A percentile compares a stretch with the other conserved stretches of the same genome.
phyloP scores from a whole-genome alignment of 768 basidiomycete genomes.

The Floccularia luteovirens region DNA sequence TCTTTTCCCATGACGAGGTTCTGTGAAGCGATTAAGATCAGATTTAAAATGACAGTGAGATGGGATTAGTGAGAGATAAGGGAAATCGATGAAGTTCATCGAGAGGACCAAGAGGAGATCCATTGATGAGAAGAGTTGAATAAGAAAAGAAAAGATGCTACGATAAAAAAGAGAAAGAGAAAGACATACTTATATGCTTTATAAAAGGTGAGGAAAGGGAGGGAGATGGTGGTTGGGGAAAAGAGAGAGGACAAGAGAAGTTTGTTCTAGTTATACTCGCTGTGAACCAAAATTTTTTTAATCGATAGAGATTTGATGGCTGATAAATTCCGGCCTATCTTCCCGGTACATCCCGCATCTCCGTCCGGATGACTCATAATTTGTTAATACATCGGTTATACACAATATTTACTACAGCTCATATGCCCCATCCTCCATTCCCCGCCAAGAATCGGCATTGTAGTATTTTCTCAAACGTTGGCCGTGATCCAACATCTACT shows the following conservation, averaged over 20 bases:
- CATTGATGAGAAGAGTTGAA: conserved; percentile 2
- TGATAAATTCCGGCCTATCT: conserved; percentile 38
- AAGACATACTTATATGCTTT: conserved; percentile 26
- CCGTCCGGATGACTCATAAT: conserved; percentile 12
- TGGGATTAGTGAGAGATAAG: conserved; percentile 12
- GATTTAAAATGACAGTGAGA: conserved; percentile 19
- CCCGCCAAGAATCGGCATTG: conserved; percentile 79
- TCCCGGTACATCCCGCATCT: conserved; percentile 36
- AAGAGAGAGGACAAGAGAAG: conserved; percentile 29
- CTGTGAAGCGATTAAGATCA: conserved; percentile 30
- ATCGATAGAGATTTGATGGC: conserved; percentile 47
- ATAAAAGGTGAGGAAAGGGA: conserved; percentile 19
- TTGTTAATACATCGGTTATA: not conserved
- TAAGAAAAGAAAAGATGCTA: not conserved
- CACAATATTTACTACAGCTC: not conserved
- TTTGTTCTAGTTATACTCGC: conserved; percentile 59
- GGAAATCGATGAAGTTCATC: conserved; percentile 19
- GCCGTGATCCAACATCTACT: conserved; percentile 70
- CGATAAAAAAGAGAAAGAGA: conserved; percentile 7
- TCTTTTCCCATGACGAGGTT: conserved; percentile 90
- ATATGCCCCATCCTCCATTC: conserved; percentile 60
- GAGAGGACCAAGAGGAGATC: conserved; percentile 4
- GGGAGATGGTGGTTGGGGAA: conserved; percentile 44
- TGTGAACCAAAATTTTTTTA: conserved; percentile 47
- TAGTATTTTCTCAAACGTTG: conserved; percentile 79